These are phyloP conservation scores for Aspergillus melleus DNA, from an alignment of 2,329 filamentous ascomycete genomes.

Conservation along the genomic window DNA sequence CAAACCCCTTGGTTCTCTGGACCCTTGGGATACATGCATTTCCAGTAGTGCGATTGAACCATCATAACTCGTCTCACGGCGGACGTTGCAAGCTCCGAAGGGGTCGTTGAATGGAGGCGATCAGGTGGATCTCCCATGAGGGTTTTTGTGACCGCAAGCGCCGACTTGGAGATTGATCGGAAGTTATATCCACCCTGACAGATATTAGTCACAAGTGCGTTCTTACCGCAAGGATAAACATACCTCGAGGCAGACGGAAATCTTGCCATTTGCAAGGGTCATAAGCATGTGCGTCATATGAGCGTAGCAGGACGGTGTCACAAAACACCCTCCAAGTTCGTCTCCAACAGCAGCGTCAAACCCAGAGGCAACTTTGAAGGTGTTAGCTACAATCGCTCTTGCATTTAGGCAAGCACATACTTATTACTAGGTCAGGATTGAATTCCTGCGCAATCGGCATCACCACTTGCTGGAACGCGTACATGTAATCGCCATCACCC, in stretches of 20 bases:
- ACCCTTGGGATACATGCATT: constrained; percentile 73
- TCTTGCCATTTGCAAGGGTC: constrained; percentile 84
- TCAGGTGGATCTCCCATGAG: constrained; percentile 93
- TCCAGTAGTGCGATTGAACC: constrained; percentile 72
- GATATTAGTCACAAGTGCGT: background rate
- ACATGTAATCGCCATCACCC: constrained; percentile 96
- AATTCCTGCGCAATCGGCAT: constrained; percentile 97
- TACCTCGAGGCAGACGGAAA: constrained; percentile 84
- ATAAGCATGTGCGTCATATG: constrained; percentile 99
- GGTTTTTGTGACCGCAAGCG: constrained; percentile 84
- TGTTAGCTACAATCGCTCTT: constrained; percentile 11
- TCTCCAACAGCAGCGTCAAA: constrained; percentile 96
- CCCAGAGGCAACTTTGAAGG: constrained; percentile 73
- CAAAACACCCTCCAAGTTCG: constrained; percentile 87
- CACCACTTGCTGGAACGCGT: constrained; percentile 90
- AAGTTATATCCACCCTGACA: constrained; percentile 84
- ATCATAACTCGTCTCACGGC: constrained; percentile 59
- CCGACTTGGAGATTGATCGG: constrained; percentile 85
- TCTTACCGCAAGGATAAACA: background rate
- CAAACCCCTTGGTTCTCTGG: constrained; percentile 27
- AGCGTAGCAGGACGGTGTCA: constrained; percentile 86
- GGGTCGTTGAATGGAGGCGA: constrained; percentile 49
- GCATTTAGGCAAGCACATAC: constrained; percentile 33
- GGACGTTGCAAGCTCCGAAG: constrained; percentile 54
- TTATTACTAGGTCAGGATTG: constrained; percentile 86